phyloP scores from a whole-genome alignment of 2,329 filamentous ascomycete species.

The Xenoacremonium recifei region DNA sequence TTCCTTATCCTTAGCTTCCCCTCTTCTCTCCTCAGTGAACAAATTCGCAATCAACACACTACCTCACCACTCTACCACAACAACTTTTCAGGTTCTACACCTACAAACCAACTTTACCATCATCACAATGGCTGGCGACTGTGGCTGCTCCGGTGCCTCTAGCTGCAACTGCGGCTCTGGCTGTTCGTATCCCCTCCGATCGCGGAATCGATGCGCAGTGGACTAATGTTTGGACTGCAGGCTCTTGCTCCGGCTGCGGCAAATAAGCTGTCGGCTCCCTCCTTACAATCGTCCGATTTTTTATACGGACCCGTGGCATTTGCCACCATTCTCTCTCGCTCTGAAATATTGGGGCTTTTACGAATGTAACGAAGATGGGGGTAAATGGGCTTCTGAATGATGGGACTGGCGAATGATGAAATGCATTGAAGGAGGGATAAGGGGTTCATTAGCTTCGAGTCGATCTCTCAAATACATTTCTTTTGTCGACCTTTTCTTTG shows the following conservation, averaged over 20 bases:
- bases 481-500: constrained; percentile 10
- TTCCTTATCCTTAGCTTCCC: constrained; percentile 6
- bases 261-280: constrained; percentile 19
- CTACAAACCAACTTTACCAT: constrained; percentile 12
- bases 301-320: constrained; percentile 12
- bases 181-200: constrained; percentile 25
- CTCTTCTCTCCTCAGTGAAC: constrained; percentile 12
- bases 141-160: constrained; percentile 35
- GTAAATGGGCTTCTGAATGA: constrained; percentile 10
- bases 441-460: constrained; percentile 16
- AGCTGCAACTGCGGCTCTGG: constrained; percentile 36
- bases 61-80: constrained; percentile 1
- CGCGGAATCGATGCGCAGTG: not conserved
- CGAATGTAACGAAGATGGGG: constrained; percentile 3
- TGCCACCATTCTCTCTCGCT: constrained; percentile 14
- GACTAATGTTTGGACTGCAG: constrained; percentile 18
- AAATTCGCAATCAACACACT: constrained; percentile 11
- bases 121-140: constrained; percentile 36
- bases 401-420: constrained; percentile 7
- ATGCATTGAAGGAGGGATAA: constrained; percentile 13
- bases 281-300: constrained; percentile 10
- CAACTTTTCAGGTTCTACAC: constrained; percentile 9
- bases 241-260: constrained; percentile 32
- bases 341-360: constrained; percentile 6
- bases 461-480: constrained; percentile 16